Percentiles rank a stretch among this genome's conserved stretches.
phyloP scores from a whole-genome alignment of 495 filamentous ascomycete genomes.

The Cairneyella variabilis region DNA sequence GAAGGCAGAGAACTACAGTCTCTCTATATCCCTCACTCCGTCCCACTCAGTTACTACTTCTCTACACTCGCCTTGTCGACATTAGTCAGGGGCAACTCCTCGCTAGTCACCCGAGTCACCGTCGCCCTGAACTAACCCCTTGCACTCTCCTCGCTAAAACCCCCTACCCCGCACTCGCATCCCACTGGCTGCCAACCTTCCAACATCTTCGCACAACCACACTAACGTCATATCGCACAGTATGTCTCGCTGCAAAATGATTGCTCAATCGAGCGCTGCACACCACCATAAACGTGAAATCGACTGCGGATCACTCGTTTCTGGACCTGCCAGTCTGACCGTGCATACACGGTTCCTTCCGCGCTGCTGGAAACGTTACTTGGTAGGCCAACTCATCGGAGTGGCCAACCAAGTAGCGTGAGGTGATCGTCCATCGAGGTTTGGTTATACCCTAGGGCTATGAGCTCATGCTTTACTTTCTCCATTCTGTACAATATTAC shows the following conservation, averaged over 20 bases:
- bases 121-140: no score
- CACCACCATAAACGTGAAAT: no score
- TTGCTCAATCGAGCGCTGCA: background rate
- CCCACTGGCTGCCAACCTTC: constrained; percentile 13
- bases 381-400: background rate
- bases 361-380: background rate
- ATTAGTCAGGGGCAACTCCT: no score
- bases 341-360: no score
- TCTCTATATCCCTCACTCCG: no score
- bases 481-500: background rate
- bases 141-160: background rate
- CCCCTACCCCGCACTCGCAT: background rate
- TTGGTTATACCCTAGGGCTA: background rate
- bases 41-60: no score
- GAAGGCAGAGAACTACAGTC: no score
- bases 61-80: no score
- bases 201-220: background rate
- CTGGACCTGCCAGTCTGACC: no score
- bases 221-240: background rate
- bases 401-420: background rate
- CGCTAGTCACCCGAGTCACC: no score
- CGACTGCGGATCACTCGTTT: no score
- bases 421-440: background rate
- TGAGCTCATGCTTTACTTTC: background rate
- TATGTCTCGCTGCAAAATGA: background rate